Percentiles rank a stretch among this genome's conserved stretches.
These are phyloP conservation scores for Macrophomina pseudophaseolina DNA, from an alignment of 2,329 filamentous ascomycete species.

Conservation along the genomic window DNA sequence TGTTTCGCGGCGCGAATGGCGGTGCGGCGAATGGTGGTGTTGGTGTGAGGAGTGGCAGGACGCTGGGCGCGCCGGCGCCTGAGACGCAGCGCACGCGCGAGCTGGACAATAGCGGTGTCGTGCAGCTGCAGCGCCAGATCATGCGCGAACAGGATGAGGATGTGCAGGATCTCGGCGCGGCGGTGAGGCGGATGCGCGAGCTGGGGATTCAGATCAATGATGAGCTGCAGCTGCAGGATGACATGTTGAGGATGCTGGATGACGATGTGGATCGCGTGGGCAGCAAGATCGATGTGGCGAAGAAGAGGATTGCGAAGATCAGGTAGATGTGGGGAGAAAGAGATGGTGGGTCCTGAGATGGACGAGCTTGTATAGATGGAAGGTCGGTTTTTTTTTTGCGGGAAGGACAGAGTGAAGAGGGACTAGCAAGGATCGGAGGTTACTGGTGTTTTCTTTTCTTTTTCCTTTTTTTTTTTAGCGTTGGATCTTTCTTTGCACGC, in stretches of 20 bases:
- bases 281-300: slow-evolving; percentile 75
- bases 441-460: too few relatives aligned
- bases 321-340: slow-evolving; percentile 29
- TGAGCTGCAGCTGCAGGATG: slow-evolving; percentile 73
- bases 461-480: not conserved
- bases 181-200: slow-evolving; percentile 74
- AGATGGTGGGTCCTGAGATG: too few relatives aligned
- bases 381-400: not conserved
- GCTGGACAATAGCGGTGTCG: slow-evolving; percentile 74
- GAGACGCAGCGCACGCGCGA: slow-evolving; percentile 80
- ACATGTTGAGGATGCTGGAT: slow-evolving; percentile 70
- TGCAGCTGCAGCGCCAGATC: slow-evolving; percentile 75
- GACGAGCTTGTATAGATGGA: not conserved
- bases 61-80: slow-evolving; percentile 72
- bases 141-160: slow-evolving; percentile 78
- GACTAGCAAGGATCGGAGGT: too few relatives aligned
- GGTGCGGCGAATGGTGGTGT: not conserved
- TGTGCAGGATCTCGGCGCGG: slow-evolving; percentile 69
- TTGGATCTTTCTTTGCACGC: not conserved
- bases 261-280: slow-evolving; percentile 69
- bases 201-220: slow-evolving; percentile 78
- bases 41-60: slow-evolving; percentile 47
- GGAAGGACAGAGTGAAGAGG: not conserved
- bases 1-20: slow-evolving; percentile 38
- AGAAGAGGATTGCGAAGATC: slow-evolving; percentile 72